These are phyloP conservation scores for Macaranga tanarius DNA, from an alignment of 441 rosid species.

Conservation along the genomic window DNA sequence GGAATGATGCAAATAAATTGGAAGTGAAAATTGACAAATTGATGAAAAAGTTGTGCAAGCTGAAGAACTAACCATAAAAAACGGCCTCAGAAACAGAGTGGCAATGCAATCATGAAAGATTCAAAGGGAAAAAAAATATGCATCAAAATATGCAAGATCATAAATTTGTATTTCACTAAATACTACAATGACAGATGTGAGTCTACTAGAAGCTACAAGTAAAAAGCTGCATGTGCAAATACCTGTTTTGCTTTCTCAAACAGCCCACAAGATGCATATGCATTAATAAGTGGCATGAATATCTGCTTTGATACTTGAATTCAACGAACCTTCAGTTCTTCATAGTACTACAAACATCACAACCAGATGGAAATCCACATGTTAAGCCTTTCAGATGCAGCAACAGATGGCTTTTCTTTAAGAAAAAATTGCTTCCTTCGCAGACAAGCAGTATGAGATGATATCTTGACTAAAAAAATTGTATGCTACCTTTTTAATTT, in stretches of 20 bases:
- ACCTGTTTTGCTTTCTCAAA: constrained; percentile 90
- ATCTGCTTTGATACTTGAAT: constrained; percentile 51
- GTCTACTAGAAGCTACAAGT: too few relatives aligned
- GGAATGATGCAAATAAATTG: background rate
- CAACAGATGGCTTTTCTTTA: background rate
- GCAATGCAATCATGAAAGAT: background rate
- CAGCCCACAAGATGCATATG: constrained; percentile 67
- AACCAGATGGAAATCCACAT: too few relatives aligned
- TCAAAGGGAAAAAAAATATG: background rate
- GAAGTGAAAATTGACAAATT: background rate
- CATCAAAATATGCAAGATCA: too few relatives aligned
- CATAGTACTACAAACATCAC: constrained; percentile 50
- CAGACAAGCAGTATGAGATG: background rate
- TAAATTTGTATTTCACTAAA: background rate
- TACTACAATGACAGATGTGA: constrained; percentile 6
- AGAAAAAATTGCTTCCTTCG: background rate
- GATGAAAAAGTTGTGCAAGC: background rate
- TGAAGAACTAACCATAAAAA: background rate
- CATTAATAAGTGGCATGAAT: constrained; percentile 68
- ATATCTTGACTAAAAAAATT: constrained; percentile 14
- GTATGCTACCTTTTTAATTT: constrained; percentile 58
- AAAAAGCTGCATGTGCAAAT: constrained; percentile 11
- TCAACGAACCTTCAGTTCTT: constrained; percentile 46
- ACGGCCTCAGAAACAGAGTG: background rate
- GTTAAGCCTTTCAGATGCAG: constrained; percentile 1